These are phyloP conservation scores for Calycina marina DNA, from an alignment of 2,329 filamentous ascomycete species.

Conservation along the genomic window DNA sequence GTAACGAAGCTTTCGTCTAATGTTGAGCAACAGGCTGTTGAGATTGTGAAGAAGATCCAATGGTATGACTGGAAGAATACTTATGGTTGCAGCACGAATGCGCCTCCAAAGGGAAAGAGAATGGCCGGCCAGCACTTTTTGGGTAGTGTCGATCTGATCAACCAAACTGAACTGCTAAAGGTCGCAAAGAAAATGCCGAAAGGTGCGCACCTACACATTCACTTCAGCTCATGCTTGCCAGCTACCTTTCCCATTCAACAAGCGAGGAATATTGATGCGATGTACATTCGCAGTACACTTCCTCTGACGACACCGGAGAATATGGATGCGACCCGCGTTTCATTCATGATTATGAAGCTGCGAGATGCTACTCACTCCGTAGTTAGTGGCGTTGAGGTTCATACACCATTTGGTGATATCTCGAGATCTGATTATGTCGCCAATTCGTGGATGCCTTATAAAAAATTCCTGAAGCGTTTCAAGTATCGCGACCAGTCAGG, in stretches of 20 bases:
- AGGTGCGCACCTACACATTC: slow-evolving; percentile 58
- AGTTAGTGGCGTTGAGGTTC: slow-evolving; percentile 10
- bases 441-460: slow-evolving; percentile 32
- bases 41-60: slow-evolving; percentile 18
- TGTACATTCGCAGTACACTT: slow-evolving; percentile 53
- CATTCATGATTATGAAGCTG: slow-evolving; percentile 20
- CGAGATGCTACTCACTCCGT: slow-evolving; percentile 17
- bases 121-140: slow-evolving; percentile 40
- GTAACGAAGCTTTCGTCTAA: slow-evolving; percentile 11
- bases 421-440: slow-evolving; percentile 34
- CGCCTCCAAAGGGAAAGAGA: slow-evolving; percentile 11
- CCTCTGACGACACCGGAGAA: slow-evolving; percentile 27
- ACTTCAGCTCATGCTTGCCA: slow-evolving; percentile 61
- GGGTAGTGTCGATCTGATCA: slow-evolving; percentile 37
- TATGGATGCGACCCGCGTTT: slow-evolving; percentile 14
- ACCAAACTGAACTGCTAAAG: slow-evolving; percentile 39
- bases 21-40: slow-evolving; percentile 17
- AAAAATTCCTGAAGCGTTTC: slow-evolving; percentile 28
- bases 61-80: slow-evolving; percentile 17
- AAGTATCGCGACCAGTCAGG: slow-evolving; percentile 18
- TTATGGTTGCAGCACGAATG: slow-evolving; percentile 13
- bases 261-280: slow-evolving; percentile 37
- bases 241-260: slow-evolving; percentile 45
- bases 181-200: slow-evolving; percentile 51
- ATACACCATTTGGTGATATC: slow-evolving; percentile 26